Evolutionary conservation across 768 basidiomycete genomes (phyloP).

Genomic region (Exsudoporus frostii): DNA sequence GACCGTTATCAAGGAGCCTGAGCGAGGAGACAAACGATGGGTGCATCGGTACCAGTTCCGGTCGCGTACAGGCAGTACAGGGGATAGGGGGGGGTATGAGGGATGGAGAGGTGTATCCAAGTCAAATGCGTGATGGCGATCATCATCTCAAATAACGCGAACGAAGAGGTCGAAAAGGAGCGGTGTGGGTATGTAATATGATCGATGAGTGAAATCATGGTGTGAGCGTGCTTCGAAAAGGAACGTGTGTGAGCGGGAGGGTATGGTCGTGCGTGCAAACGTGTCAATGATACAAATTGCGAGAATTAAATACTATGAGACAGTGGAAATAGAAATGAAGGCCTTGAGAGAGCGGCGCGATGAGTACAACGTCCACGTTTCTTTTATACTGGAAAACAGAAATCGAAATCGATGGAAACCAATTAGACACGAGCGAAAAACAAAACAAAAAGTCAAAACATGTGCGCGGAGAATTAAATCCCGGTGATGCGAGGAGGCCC

Average conservation of each 20-base stretch:
- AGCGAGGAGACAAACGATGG: too few relatives aligned
- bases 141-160: background rate
- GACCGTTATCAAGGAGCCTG: too few relatives aligned
- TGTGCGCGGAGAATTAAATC: conserved; percentile 3
- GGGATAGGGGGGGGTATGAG: background rate
- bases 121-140: conserved; percentile 4
- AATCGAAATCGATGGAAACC: background rate
- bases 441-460: conserved; percentile 10
- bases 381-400: conserved; percentile 1
- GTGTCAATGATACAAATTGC: conserved; percentile 24
- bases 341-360: background rate
- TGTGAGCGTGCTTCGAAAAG: background rate
- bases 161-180: conserved; percentile 8
- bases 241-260: conserved; percentile 7
- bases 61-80: conserved; percentile 6
- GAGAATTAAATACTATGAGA: conserved; percentile 29
- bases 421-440: conserved; percentile 5
- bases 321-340: conserved; percentile 2
- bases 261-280: conserved; percentile 4
- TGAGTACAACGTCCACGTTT: conserved; percentile 14
- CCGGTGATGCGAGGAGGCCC: background rate
- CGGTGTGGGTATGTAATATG: conserved; percentile 8
- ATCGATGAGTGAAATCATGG: background rate
- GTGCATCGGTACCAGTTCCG: background rate
- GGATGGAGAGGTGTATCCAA: background rate